Evolutionary conservation across 495 filamentous ascomycete species (phyloP).

Genomic region (Penicillium manginii): DNA sequence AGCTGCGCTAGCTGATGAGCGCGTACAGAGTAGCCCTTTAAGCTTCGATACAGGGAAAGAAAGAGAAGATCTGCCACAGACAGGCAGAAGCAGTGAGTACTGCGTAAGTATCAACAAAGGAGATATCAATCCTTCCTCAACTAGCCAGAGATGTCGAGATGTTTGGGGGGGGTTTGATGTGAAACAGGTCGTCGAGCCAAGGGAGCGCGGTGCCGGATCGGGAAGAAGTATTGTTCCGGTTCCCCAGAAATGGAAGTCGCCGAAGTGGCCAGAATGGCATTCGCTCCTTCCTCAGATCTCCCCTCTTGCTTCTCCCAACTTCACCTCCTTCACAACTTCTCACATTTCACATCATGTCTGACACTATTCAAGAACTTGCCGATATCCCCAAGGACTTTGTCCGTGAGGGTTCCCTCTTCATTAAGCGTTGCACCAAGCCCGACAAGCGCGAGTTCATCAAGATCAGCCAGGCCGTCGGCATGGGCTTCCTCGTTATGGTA

Average conservation of each 20-base stretch:
- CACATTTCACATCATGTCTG: slow-evolving; percentile 57
- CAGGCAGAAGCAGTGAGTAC: slow-evolving; percentile 15
- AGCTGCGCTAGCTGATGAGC: slow-evolving; percentile 23
- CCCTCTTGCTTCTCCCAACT: slow-evolving; percentile 8
- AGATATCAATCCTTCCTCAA: slow-evolving; percentile 17
- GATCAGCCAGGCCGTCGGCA: slow-evolving; percentile 93
- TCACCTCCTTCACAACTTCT: slow-evolving; percentile 6
- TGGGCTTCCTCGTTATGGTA: slow-evolving; percentile 88
- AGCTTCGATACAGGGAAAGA: slow-evolving; percentile 21
- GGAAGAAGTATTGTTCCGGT: slow-evolving; percentile 2
- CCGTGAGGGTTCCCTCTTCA: slow-evolving; percentile 78
- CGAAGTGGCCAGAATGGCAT: slow-evolving; percentile 8
- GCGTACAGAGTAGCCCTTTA: slow-evolving; percentile 24
- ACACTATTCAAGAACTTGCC: slow-evolving; percentile 76
- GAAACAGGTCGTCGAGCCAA: not conserved
- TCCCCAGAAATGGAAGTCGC: slow-evolving; percentile 10
- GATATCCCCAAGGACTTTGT: slow-evolving; percentile 85
- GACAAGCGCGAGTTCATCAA: slow-evolving; percentile 90
- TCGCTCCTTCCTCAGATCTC: slow-evolving; percentile 11
- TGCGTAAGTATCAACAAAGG: slow-evolving; percentile 4
- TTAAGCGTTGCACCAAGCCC: slow-evolving; percentile 85
- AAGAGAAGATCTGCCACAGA: slow-evolving; percentile 22
- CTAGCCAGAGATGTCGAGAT: not conserved
- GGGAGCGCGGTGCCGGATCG: slow-evolving; percentile 5
- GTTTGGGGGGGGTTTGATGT: not conserved